These are phyloP conservation scores for Talaromyces wortmannii DNA, from an alignment of 495 filamentous ascomycete genomes.

Conservation along the genomic window DNA sequence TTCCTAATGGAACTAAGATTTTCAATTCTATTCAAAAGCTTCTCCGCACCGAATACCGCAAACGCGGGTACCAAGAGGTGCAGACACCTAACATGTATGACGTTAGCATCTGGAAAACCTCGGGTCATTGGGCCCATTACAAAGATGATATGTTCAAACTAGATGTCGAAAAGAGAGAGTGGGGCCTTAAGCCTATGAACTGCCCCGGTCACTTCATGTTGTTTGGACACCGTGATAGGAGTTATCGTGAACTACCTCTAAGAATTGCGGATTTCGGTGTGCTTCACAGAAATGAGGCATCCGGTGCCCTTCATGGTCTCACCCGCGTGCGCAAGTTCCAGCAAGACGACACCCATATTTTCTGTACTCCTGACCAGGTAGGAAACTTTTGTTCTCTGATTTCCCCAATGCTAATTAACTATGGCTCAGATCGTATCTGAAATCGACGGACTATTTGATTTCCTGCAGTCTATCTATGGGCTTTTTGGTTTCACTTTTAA, in stretches of 20 bases:
- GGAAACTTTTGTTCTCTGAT: neutral
- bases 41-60: conserved; percentile 82
- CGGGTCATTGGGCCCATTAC: conserved; percentile 94
- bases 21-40: conserved; percentile 81
- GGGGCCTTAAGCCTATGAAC: conserved; percentile 92
- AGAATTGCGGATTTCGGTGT: conserved; percentile 93
- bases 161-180: conserved; percentile 79
- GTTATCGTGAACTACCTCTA: conserved; percentile 83
- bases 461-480: conserved; percentile 76
- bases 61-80: conserved; percentile 90
- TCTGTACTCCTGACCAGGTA: conserved; percentile 73
- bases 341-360: conserved; percentile 94
- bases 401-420: conserved; percentile 5
- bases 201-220: conserved; percentile 83
- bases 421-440: conserved; percentile 66
- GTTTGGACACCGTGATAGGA: conserved; percentile 70
- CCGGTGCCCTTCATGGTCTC: conserved; percentile 81
- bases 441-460: conserved; percentile 83
- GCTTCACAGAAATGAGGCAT: conserved; percentile 90
- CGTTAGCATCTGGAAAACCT: conserved; percentile 81
- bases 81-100: conserved; percentile 97
- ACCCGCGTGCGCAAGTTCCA: conserved; percentile 89
- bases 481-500: conserved; percentile 93
- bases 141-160: conserved; percentile 95
- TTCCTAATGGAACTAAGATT: conserved; percentile 88